phyloP scores from a whole-genome alignment of 352 stramenopile genomes.

The Globisporangium cystogenes region DNA sequence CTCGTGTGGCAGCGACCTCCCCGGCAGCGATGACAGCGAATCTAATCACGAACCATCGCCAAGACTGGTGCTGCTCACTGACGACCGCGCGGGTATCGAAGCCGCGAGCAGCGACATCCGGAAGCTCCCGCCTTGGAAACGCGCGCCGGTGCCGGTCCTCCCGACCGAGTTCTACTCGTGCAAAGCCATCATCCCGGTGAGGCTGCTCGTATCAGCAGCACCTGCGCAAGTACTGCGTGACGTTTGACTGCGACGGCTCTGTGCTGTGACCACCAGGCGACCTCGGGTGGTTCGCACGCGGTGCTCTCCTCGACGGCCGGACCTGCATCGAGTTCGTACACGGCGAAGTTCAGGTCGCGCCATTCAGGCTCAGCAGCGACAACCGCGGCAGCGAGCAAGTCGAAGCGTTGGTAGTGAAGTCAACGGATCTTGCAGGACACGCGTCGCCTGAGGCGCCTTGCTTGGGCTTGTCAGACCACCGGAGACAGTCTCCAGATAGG shows the following conservation, averaged over 20 bases:
- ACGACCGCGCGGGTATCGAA: not conserved
- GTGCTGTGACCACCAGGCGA: too few species aligned
- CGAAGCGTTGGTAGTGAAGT: not conserved
- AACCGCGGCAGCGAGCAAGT: not conserved
- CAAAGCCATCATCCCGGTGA: slow-evolving; percentile 44
- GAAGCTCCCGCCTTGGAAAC: slow-evolving; percentile 51
- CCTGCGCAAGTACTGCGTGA: too few species aligned
- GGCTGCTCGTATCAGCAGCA: not conserved
- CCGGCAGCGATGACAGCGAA: not conserved
- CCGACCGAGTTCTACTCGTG: slow-evolving; percentile 41
- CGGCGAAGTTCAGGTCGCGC: slow-evolving; percentile 24
- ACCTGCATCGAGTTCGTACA: slow-evolving; percentile 19
- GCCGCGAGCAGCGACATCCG: slow-evolving; percentile 7
- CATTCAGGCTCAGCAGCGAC: not conserved
- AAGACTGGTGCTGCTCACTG: not conserved
- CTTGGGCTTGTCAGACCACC: too few species aligned
- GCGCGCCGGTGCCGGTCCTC: slow-evolving; percentile 47
- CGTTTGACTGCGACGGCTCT: not conserved
- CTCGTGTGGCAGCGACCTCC: too few species aligned
- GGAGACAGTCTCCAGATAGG: too few species aligned
- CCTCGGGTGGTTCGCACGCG: too few species aligned
- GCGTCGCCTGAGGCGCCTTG: too few species aligned
- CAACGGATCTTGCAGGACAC: too few species aligned
- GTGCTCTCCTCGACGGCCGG: not conserved
- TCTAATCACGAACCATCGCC: not conserved